Conservation (phyloP, 2,329 filamentous ascomycete species). For the Cadophora luteo-olivacea region DNA sequence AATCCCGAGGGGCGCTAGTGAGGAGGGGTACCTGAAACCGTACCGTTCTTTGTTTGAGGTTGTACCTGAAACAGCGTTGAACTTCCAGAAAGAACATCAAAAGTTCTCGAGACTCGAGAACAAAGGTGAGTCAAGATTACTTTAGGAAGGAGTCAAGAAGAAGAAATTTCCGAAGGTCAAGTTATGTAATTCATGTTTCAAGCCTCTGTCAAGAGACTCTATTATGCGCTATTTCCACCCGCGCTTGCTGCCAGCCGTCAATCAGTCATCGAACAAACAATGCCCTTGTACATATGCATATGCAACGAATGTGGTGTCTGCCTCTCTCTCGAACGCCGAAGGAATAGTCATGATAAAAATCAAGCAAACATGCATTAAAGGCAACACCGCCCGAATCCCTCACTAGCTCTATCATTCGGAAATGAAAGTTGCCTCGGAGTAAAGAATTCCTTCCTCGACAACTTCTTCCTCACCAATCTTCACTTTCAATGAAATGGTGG, state of each 20-base stretch:
- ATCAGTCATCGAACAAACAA: constrained; percentile 16
- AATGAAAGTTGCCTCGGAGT: constrained; percentile 96
- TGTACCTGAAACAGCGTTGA: no score
- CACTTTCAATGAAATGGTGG: constrained; percentile 75
- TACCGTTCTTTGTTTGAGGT: no score
- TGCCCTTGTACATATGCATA: constrained; percentile 21
- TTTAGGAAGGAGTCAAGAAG: background rate
- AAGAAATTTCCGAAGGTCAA: background rate
- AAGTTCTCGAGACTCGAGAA: background rate
- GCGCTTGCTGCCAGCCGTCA: constrained; percentile 23
- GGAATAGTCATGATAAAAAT: constrained; percentile 22
- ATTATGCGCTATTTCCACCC: constrained; percentile 22
- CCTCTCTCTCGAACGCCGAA: constrained; percentile 40
- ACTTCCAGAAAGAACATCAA: no score
- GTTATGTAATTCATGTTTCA: constrained; percentile 23
- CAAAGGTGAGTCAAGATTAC: background rate
- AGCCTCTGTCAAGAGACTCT: constrained; percentile 23
- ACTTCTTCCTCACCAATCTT: constrained; percentile 83
- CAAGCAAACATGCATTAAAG: constrained; percentile 26
- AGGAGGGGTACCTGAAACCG: no score
- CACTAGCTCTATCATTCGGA: constrained; percentile 53
- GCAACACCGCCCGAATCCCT: background rate
- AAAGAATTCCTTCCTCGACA: constrained; percentile 78
- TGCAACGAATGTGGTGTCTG: constrained; percentile 39
- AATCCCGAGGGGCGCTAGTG: no score